These are phyloP conservation scores for Citrus sp. DNA, from an alignment of 345 rosid genomes.

Conservation along the genomic window DNA sequence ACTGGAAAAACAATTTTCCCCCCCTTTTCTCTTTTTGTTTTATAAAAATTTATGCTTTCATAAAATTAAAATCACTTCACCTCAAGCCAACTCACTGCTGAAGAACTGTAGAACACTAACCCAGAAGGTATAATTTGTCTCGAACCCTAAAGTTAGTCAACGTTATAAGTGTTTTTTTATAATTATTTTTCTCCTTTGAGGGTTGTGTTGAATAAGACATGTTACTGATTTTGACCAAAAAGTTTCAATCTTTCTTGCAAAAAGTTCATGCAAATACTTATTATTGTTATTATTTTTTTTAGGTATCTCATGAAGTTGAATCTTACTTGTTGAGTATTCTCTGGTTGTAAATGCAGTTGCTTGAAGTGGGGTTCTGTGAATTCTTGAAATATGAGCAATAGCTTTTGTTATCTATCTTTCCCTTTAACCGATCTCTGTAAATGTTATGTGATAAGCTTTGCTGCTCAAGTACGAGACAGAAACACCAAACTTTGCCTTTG, in stretches of 20 bases:
- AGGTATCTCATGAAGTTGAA: background rate
- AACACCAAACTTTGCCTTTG: background rate
- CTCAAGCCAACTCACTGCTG: background rate
- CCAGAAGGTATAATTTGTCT: background rate
- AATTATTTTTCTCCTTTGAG: background rate
- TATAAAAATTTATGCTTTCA: background rate
- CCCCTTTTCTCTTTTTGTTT: background rate
- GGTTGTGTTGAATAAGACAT: background rate
- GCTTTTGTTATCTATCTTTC: background rate
- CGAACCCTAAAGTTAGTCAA: background rate
- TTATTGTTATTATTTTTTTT: background rate
- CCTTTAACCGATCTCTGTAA: constrained; percentile 5
- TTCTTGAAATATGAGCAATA: background rate
- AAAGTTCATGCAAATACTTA: background rate
- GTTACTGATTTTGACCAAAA: background rate
- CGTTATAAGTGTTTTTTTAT: background rate
- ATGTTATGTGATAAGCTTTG: background rate
- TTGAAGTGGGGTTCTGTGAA: background rate
- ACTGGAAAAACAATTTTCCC: no score
- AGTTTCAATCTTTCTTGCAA: background rate
- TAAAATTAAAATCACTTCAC: background rate
- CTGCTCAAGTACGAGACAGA: background rate
- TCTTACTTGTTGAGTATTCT: background rate
- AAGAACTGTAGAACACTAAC: background rate
- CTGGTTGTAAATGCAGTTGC: background rate